phyloP scores from a whole-genome alignment of 805 yeast genomes.

The Yamadazyma olivae region DNA sequence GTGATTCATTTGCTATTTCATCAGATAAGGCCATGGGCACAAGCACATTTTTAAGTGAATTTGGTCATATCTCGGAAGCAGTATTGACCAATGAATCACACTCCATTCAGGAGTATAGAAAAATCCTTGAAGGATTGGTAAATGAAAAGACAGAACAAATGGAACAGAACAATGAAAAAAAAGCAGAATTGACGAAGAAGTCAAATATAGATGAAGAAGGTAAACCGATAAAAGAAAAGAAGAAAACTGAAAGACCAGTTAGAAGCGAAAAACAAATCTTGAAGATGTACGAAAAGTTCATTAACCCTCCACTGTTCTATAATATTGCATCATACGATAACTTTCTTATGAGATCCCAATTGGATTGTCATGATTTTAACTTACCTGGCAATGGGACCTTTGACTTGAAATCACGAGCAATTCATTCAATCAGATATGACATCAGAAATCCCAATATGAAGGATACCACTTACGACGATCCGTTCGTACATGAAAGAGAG shows the following conservation, averaged over 20 bases:
- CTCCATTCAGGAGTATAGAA: constrained; percentile 43
- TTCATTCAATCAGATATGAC: constrained; percentile 80
- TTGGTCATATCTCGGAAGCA: constrained; percentile 80
- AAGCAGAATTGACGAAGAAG: neutral
- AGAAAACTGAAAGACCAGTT: constrained; percentile 4
- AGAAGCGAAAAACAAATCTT: too few species aligned
- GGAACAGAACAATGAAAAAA: neutral
- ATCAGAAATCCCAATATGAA: constrained; percentile 52
- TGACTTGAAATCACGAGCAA: constrained; percentile 91
- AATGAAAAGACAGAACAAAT: neutral
- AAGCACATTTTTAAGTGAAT: constrained; percentile 63
- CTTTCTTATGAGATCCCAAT: constrained; percentile 83
- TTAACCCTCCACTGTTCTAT: constrained; percentile 38
- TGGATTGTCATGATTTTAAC: constrained; percentile 74
- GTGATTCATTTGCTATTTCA: constrained; percentile 57
- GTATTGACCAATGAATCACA: constrained; percentile 60
- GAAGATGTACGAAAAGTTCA: constrained; percentile 15
- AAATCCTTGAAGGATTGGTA: constrained; percentile 4
- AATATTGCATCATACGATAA: constrained; percentile 70
- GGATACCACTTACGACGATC: constrained; percentile 17
- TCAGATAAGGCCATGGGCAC: constrained; percentile 64
- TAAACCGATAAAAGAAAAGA: constrained; percentile 5
- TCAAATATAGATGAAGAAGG: too few species aligned
- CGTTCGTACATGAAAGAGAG: constrained; percentile 36
- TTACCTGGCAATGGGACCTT: constrained; percentile 91